phyloP scores from a whole-genome alignment of 768 basidiomycete species.

The Amanita pseudoporphyria region DNA sequence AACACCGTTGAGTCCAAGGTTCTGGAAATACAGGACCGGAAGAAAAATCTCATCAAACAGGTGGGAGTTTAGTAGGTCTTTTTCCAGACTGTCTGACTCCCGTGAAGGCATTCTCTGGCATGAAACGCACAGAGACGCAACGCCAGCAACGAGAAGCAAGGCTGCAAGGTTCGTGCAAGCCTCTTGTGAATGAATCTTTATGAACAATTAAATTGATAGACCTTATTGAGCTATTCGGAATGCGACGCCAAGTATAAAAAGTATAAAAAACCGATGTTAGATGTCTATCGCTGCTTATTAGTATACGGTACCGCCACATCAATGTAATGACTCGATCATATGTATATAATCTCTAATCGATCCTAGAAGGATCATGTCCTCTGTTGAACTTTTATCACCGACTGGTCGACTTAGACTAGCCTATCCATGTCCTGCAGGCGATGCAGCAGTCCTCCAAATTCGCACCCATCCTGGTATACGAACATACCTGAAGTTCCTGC shows the following conservation, averaged over 20 bases:
- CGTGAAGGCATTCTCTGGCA: conserved; percentile 74
- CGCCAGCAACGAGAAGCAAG: conserved; percentile 74
- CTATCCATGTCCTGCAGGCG: conserved; percentile 24
- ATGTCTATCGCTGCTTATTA: background rate
- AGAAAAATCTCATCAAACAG: conserved; percentile 71
- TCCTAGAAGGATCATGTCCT: conserved; percentile 23
- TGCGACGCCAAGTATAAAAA: conserved; percentile 9
- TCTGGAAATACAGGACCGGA: conserved; percentile 80
- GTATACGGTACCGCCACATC: background rate
- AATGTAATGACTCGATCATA: background rate
- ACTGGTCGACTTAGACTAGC: conserved; percentile 25
- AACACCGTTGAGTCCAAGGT: conserved; percentile 84
- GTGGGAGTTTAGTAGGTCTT: conserved; percentile 24
- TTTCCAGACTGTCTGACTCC: background rate
- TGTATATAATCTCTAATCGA: background rate
- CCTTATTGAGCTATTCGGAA: conserved; percentile 39
- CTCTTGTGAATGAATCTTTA: background rate
- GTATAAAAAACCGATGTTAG: no score
- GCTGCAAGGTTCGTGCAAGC: conserved; percentile 49
- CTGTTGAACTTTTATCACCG: conserved; percentile 20
- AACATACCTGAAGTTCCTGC: conserved; percentile 29
- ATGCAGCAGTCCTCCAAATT: conserved; percentile 23
- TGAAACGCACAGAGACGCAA: conserved; percentile 63
- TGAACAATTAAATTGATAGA: conserved; percentile 31
- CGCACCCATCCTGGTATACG: conserved; percentile 30